phyloP scores from a whole-genome alignment of 1,284 basidiomycete species.

The Microbotryum scabiosae region DNA sequence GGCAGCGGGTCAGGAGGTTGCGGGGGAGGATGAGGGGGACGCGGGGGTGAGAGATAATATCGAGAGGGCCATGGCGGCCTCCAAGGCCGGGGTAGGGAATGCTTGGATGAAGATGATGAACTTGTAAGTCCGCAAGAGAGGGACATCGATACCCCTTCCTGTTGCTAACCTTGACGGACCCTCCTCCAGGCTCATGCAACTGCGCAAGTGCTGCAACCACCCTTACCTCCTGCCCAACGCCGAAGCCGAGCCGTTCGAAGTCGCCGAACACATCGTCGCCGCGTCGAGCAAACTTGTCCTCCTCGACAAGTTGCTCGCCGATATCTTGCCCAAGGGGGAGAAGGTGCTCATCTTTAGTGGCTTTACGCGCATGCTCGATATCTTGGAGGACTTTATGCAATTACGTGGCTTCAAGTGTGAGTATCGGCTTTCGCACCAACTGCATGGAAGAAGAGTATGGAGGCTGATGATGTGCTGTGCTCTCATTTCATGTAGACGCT shows the following conservation, averaged over 20 bases:
- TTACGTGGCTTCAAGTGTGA: constrained; percentile 22
- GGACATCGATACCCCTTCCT: background rate
- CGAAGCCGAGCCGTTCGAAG: constrained; percentile 47
- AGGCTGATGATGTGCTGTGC: background rate
- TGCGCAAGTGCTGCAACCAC: constrained; percentile 47
- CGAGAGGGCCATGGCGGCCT: constrained; percentile 11
- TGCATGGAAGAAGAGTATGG: too few relatives aligned
- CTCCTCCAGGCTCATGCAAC: constrained; percentile 42
- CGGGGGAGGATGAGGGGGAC: constrained; percentile 3
- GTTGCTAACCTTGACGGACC: background rate
- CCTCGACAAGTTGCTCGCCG: constrained; percentile 32
- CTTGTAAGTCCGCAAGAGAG: constrained; percentile 32
- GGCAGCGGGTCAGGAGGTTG: background rate
- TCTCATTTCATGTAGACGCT: background rate
- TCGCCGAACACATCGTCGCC: constrained; percentile 53
- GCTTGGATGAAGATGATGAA: constrained; percentile 52
- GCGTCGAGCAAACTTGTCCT: constrained; percentile 44
- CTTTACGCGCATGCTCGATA: constrained; percentile 44
- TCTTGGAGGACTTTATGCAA: constrained; percentile 30
- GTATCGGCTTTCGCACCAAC: background rate
- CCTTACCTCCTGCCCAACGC: constrained; percentile 52
- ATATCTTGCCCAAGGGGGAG: constrained; percentile 30
- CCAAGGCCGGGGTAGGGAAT: constrained; percentile 7
- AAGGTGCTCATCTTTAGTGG: constrained; percentile 41
- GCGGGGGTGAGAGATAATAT: constrained; percentile 4